Percentiles rank a stretch among this genome's conserved stretches.
Evolutionary conservation across 352 stramenopile species (phyloP).

Genomic region (Globisporangium canariense): DNA sequence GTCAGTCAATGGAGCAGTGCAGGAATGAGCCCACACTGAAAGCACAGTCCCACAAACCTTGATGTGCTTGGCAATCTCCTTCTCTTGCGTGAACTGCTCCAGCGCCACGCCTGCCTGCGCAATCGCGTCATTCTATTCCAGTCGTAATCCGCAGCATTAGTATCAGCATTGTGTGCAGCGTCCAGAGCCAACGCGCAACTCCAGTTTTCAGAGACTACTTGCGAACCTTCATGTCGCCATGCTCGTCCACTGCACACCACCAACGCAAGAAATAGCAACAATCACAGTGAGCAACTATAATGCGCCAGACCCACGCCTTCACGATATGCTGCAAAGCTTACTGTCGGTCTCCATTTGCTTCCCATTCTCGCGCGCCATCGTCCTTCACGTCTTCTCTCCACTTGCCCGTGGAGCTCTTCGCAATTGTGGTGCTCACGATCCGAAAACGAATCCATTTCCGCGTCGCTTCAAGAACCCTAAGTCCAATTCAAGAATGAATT

Average conservation of each 20-base stretch:
- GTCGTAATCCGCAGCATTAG: too few relatives aligned
- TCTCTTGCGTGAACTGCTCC: conserved; percentile 76
- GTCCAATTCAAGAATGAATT: too few relatives aligned
- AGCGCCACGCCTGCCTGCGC: conserved; percentile 61
- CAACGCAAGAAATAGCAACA: conserved; percentile 1
- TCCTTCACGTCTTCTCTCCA: not conserved
- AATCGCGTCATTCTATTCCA: conserved; percentile 54
- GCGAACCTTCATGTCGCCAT: conserved; percentile 74
- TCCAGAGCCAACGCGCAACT: too few relatives aligned
- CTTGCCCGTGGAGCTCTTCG: conserved; percentile 20
- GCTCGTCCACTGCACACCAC: conserved; percentile 65
- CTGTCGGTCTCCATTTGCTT: conserved; percentile 86
- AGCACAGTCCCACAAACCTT: conserved; percentile 16
- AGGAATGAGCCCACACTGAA: not conserved
- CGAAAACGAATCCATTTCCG: too few relatives aligned
- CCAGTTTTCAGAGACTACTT: too few relatives aligned
- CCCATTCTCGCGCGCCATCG: conserved; percentile 54
- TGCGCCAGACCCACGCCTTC: not conserved
- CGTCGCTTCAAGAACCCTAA: not conserved
- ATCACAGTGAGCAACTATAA: not conserved
- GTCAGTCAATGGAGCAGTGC: too few relatives aligned
- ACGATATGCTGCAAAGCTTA: conserved; percentile 23
- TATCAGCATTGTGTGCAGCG: not conserved
- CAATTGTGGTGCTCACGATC: not conserved
- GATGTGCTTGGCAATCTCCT: conserved; percentile 72